Evolutionary conservation across 1,284 basidiomycete genomes (phyloP).

Genomic region (Ustilago bromivora): DNA sequence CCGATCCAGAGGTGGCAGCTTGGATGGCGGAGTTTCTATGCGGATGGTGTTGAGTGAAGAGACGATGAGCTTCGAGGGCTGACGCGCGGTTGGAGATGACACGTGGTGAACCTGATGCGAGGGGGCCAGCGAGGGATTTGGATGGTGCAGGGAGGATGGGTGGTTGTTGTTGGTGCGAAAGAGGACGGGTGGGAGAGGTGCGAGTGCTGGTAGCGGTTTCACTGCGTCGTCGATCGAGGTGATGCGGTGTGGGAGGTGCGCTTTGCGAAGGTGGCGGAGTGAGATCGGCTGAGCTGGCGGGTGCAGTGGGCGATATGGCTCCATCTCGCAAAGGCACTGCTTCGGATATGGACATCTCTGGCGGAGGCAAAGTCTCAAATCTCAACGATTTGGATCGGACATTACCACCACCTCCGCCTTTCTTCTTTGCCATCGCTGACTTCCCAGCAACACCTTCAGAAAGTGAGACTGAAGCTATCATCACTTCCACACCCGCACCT

Average conservation of each 20-base stretch:
- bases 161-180: conserved; percentile 9
- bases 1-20: conserved; percentile 60
- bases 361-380: conserved; percentile 34
- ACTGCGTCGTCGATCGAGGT: conserved; percentile 19
- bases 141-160: conserved; percentile 34
- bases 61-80: conserved; percentile 43
- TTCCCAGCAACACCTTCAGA: conserved; percentile 7
- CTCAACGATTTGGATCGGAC: conserved; percentile 48
- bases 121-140: conserved; percentile 28
- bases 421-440: conserved; percentile 30
- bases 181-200: conserved; percentile 25
- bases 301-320: conserved; percentile 17
- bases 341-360: conserved; percentile 13
- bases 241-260: neutral
- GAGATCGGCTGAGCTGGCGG: conserved; percentile 13
- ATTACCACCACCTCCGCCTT: neutral
- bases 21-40: conserved; percentile 51
- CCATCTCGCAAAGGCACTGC: conserved; percentile 3
- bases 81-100: conserved; percentile 36
- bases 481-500: conserved; percentile 1
- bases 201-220: conserved; percentile 13
- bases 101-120: conserved; percentile 29
- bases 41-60: conserved; percentile 34
- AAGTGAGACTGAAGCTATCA: conserved; percentile 3
- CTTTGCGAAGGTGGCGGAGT: conserved; percentile 9